Percentiles rank a stretch among this genome's conserved stretches.
phyloP scores from a whole-genome alignment of 2,329 filamentous ascomycete species.

The Monosporascus sp. region DNA sequence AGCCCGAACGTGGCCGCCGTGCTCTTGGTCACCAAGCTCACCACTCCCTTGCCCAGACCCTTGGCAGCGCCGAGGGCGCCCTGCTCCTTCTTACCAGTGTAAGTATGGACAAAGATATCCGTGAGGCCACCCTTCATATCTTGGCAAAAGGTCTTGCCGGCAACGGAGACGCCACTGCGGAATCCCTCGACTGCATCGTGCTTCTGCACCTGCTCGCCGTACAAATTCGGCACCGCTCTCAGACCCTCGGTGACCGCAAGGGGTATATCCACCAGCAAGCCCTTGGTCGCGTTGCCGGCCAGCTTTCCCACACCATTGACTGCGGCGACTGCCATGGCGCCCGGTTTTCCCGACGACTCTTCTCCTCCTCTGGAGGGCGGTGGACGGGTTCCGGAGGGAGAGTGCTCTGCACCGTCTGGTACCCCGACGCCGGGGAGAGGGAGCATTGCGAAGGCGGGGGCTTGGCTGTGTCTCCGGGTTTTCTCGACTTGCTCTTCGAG shows the following conservation, averaged over 20 bases:
- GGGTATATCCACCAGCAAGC: constrained; percentile 8
- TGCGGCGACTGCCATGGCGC: constrained; percentile 5
- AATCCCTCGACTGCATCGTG: constrained; percentile 3
- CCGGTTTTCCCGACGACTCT: neutral
- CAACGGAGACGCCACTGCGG: constrained; percentile 9
- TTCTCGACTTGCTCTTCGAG: constrained; percentile 4
- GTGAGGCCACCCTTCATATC: constrained; percentile 8
- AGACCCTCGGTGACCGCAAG: constrained; percentile 12
- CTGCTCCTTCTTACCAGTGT: constrained; percentile 8
- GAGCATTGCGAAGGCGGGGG: too few species aligned
- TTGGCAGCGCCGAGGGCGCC: constrained; percentile 9
- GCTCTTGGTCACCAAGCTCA: constrained; percentile 9
- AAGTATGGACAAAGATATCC: constrained; percentile 10
- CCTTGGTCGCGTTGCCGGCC: neutral
- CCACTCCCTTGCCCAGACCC: constrained; percentile 9
- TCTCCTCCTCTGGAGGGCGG: too few species aligned
- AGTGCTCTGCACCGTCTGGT: too few species aligned
- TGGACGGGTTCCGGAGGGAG: too few species aligned
- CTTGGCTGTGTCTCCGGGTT: neutral
- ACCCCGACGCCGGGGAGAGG: too few species aligned
- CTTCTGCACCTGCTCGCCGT: constrained; percentile 9
- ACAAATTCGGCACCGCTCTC: constrained; percentile 11
- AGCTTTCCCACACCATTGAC: constrained; percentile 5
- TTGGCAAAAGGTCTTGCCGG: constrained; percentile 8
- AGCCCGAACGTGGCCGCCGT: constrained; percentile 8